These are phyloP conservation scores for Aureobasidium vineae DNA, from an alignment of 2,329 filamentous ascomycete species.

Conservation along the genomic window DNA sequence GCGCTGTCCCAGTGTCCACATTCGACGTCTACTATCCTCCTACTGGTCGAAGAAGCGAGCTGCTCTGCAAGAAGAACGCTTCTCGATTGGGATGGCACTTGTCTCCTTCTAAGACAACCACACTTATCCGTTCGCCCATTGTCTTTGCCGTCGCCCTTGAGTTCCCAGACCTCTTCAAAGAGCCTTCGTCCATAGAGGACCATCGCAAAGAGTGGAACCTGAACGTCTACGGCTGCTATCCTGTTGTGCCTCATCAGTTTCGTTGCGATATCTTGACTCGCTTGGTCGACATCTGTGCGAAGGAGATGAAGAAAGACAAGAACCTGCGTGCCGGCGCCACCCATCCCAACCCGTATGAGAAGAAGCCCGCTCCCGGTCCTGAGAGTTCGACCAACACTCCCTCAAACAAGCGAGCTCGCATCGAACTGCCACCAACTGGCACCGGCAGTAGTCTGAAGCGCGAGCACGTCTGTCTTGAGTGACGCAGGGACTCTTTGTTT, in stretches of 20 bases:
- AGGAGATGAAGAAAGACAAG: not conserved
- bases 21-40: not conserved
- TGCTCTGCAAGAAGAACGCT: not conserved
- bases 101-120: not conserved
- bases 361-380: not conserved
- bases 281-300: not conserved
- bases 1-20: not conserved
- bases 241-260: not conserved
- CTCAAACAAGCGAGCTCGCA: not conserved
- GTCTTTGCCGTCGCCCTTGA: not conserved
- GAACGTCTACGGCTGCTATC: not conserved
- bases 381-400: not conserved
- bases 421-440: not conserved
- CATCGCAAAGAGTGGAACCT: not conserved
- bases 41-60: not conserved
- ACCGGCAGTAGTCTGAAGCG: not conserved
- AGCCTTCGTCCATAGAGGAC: not conserved
- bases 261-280: not conserved
- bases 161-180: not conserved
- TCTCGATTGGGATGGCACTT: not conserved
- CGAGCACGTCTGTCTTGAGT: not conserved
- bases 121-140: not conserved
- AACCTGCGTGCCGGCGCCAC: not conserved
- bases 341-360: not conserved
- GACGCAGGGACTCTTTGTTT: not conserved